Evolutionary conservation across 1,284 basidiomycete species (phyloP), one percentile per base, ranked within the genome.

Genomic region (Thecaphora thlaspeos): DNA sequence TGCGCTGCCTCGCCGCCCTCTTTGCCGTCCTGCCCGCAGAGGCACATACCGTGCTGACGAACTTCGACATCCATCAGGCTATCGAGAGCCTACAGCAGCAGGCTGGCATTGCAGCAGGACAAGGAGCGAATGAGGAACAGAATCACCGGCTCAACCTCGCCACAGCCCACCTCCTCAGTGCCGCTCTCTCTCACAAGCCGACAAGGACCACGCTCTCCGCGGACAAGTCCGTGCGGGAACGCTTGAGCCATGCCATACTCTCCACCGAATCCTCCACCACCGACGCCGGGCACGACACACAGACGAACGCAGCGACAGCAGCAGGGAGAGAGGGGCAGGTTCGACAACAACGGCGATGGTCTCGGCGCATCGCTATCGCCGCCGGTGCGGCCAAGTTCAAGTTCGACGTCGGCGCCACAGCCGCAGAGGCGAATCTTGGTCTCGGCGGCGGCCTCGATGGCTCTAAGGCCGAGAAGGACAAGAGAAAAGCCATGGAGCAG

Each of bases 1-100:
- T 66, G 19, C 22, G 43, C 38, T 66, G 57, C 37, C 42, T 66
- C 15, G 47, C 59, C 3, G 55, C 63, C 14, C 42, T 66, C 18
- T 66, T 55, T 41, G 55, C 51, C 32, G 55, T 66, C 1, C 37
- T 51, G 0, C 49, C 58, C 0, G 11, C 46, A 2, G 58, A 66
- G 26, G 63, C 63, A 9, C 55, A 66, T 17, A 41, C 42, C 34
- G 48, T 66, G 19, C 46, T 66, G 44, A 41, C 32, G 3, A 48
- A 51, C 19, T 55, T 58, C 24, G 58, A 55, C 3, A 58, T 66
- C 39, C 30, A 61, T 26, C 40, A 58, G 23, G 51, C 57, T 11
- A 41, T 61, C 14, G 32, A 10, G 39, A 8, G 39, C 9, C 48
- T 66, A 15, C 51, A 61, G 41, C 58, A 54, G 9, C 55, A 54